A percentile compares a stretch with the other conserved stretches of the same genome.
phyloP scores from a whole-genome alignment of 208 protist genomes.

The Vickermania ingenoplastis region DNA sequence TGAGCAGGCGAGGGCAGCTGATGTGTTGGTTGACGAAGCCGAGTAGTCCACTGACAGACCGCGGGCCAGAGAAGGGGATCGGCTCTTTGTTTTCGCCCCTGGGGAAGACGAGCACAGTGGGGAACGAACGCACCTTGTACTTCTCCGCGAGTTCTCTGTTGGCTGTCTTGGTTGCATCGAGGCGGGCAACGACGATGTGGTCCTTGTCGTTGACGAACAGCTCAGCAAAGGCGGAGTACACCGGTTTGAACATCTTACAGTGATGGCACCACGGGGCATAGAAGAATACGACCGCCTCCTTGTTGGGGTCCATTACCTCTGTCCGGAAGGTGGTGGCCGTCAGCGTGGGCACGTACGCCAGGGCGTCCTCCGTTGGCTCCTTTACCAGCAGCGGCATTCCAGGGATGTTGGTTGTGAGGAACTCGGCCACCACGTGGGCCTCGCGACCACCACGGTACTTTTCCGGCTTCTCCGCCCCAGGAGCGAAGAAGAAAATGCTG shows the following conservation, averaged over 20 bases:
- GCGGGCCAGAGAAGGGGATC: constrained; percentile 30
- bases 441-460: constrained; percentile 27
- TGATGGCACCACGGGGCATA: constrained; percentile 78
- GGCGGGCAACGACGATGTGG: constrained; percentile 43
- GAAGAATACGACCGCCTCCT: constrained; percentile 62
- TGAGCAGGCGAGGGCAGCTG: constrained; percentile 25
- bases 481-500: constrained; percentile 56
- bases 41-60: constrained; percentile 38
- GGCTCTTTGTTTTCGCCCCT: constrained; percentile 25
- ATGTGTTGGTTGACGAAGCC: constrained; percentile 51
- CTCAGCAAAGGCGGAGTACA: constrained; percentile 37
- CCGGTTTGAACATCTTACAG: constrained; percentile 79
- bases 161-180: constrained; percentile 33
- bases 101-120: constrained; percentile 53
- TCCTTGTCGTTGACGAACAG: constrained; percentile 49
- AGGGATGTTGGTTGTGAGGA: constrained; percentile 19
- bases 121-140: constrained; percentile 44
- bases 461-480: constrained; percentile 19
- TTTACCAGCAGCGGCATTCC: constrained; percentile 17
- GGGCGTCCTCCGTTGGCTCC: constrained; percentile 14
- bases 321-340: constrained; percentile 20
- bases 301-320: constrained; percentile 23
- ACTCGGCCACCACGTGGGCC: constrained; percentile 25
- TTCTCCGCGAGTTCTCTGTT: constrained; percentile 13
- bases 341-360: constrained; percentile 17